Evolutionary conservation across 306 rosid genomes (phyloP).

Genomic region (Cucumis hystrix): DNA sequence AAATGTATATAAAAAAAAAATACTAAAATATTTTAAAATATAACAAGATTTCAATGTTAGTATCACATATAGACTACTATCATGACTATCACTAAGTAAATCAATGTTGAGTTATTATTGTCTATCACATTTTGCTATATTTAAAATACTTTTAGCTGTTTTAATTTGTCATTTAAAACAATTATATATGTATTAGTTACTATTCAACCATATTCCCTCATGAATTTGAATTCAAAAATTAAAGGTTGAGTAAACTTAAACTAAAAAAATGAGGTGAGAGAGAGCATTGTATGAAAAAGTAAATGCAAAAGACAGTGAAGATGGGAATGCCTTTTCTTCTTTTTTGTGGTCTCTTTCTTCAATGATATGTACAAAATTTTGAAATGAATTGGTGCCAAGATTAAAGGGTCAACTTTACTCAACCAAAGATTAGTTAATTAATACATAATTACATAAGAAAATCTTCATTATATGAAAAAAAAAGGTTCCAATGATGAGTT

Average conservation of each 20-base stretch:
- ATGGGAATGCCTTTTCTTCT: conserved; percentile 11
- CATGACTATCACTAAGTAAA: too few species aligned
- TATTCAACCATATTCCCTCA: too few species aligned
- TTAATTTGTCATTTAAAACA: too few species aligned
- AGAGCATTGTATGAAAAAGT: conserved; percentile 12
- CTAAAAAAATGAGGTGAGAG: not conserved
- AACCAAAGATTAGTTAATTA: not conserved
- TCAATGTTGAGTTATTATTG: too few species aligned
- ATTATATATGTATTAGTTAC: too few species aligned
- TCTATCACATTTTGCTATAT: too few species aligned
- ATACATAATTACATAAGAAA: not conserved
- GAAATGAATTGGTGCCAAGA: conserved; percentile 37
- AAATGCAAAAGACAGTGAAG: conserved; percentile 18
- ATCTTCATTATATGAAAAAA: not conserved
- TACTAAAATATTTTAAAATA: too few species aligned
- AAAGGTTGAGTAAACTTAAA: not conserved
- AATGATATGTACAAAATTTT: conserved; percentile 4
- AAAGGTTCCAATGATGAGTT: not conserved
- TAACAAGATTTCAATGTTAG: too few species aligned
- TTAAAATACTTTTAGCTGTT: too few species aligned
- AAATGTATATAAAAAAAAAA: too few species aligned
- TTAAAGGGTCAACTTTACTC: not conserved
- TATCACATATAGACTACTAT: too few species aligned
- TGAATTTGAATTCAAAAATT: not conserved
- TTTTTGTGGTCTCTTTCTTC: not conserved